phyloP scores from a whole-genome alignment of 306 rosid genomes.

The Erythrophleum fordii region DNA sequence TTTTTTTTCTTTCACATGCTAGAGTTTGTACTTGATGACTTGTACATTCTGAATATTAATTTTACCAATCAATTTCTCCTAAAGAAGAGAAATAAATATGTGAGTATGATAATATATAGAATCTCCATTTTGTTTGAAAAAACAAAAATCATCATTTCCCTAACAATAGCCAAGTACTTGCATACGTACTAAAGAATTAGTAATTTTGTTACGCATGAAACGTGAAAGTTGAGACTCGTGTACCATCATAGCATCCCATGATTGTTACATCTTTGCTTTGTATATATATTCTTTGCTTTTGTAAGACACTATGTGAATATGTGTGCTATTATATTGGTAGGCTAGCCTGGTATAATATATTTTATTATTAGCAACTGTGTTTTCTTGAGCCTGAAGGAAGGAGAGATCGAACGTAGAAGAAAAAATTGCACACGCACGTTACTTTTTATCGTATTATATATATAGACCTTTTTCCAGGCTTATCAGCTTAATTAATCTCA shows the following conservation, averaged over 20 bases:
- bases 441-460: constrained; percentile 14
- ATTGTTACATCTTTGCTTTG: constrained; percentile 18
- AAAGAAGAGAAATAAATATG: neutral
- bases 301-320: constrained; percentile 40
- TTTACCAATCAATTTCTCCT: neutral
- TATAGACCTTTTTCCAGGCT: neutral
- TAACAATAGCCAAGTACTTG: constrained; percentile 37
- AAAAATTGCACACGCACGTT: constrained; percentile 45
- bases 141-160: constrained; percentile 26
- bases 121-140: constrained; percentile 33
- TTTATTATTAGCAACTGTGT: constrained; percentile 50
- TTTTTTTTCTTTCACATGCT: neutral
- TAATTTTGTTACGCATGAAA: constrained; percentile 40
- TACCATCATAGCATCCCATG: constrained; percentile 54
- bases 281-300: constrained; percentile 32
- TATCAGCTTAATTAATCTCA: constrained; percentile 36
- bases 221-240: constrained; percentile 62
- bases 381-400: constrained; percentile 72
- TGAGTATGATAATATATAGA: neutral
- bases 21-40: neutral
- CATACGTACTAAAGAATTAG: constrained; percentile 45
- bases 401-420: constrained; percentile 31
- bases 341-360: constrained; percentile 36
- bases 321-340: constrained; percentile 38
- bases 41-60: neutral